phyloP scores from a whole-genome alignment of 805 yeast genomes.

The Pichia rugopelliculosa region DNA sequence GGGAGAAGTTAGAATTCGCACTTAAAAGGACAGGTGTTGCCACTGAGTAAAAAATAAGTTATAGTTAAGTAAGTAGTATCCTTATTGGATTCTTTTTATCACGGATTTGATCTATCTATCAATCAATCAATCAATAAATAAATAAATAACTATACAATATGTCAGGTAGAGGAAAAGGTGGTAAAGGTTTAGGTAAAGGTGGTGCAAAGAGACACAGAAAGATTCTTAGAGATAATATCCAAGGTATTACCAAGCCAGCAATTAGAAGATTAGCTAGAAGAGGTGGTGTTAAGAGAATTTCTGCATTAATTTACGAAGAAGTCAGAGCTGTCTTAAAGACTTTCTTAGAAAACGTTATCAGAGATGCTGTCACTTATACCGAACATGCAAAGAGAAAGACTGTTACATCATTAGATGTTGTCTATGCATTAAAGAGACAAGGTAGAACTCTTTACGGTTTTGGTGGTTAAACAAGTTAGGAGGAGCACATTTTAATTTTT shows the following conservation, averaged over 20 bases:
- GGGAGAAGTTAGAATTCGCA: background rate
- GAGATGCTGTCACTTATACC: slow-evolving; percentile 99
- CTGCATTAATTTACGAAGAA: slow-evolving; percentile 97
- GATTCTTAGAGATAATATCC: slow-evolving; percentile 98
- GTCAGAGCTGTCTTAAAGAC: slow-evolving; percentile 95
- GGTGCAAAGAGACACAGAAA: slow-evolving; percentile 99
- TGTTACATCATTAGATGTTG: slow-evolving; percentile 97
- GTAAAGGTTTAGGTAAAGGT: slow-evolving; percentile 99
- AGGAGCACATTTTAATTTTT: too few species aligned
- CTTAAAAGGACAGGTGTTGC: background rate
- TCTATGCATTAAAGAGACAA: slow-evolving; percentile 99
- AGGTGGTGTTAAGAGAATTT: slow-evolving; percentile 99
- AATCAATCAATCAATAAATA: slow-evolving; percentile 6
- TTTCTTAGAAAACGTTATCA: slow-evolving; percentile 93
- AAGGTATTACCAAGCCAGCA: slow-evolving; percentile 99
- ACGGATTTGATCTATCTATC: background rate
- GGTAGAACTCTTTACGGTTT: slow-evolving; percentile 99
- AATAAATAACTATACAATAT: slow-evolving; percentile 34
- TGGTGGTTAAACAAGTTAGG: slow-evolving; percentile 75
- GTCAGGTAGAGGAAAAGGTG: slow-evolving; percentile 99
- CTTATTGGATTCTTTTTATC: background rate
- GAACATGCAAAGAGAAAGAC: slow-evolving; percentile 99
- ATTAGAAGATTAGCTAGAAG: slow-evolving; percentile 99
- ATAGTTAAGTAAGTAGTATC: too few species aligned
- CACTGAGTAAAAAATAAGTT: background rate